A percentile compares a stretch with the other conserved stretches of the same genome.
These are phyloP conservation scores for Camelina neglecta DNA, from an alignment of 345 rosid genomes.

Conservation along the genomic window DNA sequence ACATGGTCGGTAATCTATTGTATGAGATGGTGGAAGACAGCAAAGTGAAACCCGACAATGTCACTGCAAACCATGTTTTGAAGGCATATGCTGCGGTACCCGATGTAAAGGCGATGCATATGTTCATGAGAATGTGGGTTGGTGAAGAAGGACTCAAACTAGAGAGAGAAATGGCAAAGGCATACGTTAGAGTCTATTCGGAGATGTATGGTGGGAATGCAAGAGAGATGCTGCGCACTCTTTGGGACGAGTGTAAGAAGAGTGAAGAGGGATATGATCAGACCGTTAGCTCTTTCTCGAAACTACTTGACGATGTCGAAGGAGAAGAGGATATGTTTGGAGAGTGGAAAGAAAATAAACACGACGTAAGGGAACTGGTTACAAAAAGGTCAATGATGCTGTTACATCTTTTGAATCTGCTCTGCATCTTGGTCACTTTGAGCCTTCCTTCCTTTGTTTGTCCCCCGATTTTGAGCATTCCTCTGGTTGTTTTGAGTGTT, in stretches of 20 bases:
- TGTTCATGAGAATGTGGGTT: neutral
- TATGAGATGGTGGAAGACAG: too few species aligned
- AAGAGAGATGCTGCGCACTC: neutral
- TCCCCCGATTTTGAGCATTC: neutral
- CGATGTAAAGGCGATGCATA: neutral
- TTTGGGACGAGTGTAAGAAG: neutral
- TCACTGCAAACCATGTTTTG: neutral
- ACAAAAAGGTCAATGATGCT: neutral
- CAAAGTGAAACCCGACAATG: neutral
- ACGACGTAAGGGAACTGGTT: neutral
- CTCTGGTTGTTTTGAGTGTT: neutral
- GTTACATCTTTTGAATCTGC: neutral
- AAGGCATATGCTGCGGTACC: neutral
- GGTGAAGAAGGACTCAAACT: neutral
- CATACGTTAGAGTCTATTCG: neutral
- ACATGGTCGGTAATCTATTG: too few species aligned
- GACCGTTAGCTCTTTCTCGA: neutral
- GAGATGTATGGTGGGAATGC: neutral
- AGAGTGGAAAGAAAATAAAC: neutral
- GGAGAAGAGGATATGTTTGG: neutral
- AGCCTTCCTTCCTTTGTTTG: neutral
- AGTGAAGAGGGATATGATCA: neutral
- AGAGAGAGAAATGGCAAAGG: neutral
- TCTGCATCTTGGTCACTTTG: neutral
- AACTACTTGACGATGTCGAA: neutral